Percentiles rank a stretch among this genome's conserved stretches.
phyloP scores from a whole-genome alignment of 306 rosid species.

The Geum urbanum region DNA sequence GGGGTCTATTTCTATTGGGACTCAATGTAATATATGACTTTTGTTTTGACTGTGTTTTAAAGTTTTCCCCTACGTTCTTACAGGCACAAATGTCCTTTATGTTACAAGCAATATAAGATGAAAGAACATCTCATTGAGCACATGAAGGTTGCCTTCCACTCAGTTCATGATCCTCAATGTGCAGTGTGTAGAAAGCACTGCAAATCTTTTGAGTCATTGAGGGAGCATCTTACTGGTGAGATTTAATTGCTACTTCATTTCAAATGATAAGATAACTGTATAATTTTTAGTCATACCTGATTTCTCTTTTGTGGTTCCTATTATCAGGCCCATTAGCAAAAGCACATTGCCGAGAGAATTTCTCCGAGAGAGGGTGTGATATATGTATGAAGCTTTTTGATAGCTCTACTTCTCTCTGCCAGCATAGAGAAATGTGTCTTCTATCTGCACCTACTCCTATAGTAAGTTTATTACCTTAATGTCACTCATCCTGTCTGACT shows the following conservation, averaged over 20 bases:
- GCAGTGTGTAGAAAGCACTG: slow-evolving; percentile 66
- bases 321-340: slow-evolving; percentile 60
- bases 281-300: not conserved
- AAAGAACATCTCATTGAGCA: slow-evolving; percentile 71
- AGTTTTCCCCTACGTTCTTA: slow-evolving; percentile 20
- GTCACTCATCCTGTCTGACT: not conserved
- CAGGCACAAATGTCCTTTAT: slow-evolving; percentile 75
- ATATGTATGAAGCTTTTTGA: slow-evolving; percentile 57
- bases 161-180: slow-evolving; percentile 72
- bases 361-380: slow-evolving; percentile 56
- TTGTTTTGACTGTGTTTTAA: slow-evolving; percentile 10
- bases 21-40: not conserved
- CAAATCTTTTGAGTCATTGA: slow-evolving; percentile 72
- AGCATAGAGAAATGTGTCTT: slow-evolving; percentile 46
- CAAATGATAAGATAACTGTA: slow-evolving; percentile 1
- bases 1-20: not conserved
- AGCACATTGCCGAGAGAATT: slow-evolving; percentile 43
- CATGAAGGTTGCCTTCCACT: slow-evolving; percentile 58
- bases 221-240: slow-evolving; percentile 75
- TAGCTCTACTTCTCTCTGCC: slow-evolving; percentile 37
- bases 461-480: slow-evolving; percentile 37
- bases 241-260: slow-evolving; percentile 12
- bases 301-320: slow-evolving; percentile 17
- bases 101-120: slow-evolving; percentile 75
- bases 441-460: slow-evolving; percentile 46